Percentiles rank a stretch among this genome's conserved stretches.
Conservation (phyloP, 768 basidiomycete species). For the Agrocybe praecox region DNA sequence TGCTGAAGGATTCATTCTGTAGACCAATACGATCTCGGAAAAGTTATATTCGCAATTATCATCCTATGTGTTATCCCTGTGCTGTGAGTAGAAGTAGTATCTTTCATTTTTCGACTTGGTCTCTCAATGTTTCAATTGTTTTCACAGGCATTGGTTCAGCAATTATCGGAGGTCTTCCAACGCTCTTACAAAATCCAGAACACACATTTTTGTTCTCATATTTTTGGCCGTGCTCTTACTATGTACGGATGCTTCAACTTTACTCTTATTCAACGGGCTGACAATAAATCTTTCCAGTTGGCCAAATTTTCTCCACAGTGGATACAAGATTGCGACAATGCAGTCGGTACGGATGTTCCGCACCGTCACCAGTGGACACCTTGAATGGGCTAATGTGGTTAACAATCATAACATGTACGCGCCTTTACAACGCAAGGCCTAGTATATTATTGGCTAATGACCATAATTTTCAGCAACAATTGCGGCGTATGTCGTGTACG, state of each 20-base stretch:
- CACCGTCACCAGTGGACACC: not conserved
- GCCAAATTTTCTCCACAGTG: not conserved
- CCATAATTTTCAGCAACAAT: slow-evolving; percentile 1
- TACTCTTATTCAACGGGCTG: too few relatives aligned
- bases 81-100: not conserved
- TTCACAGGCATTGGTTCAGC: slow-evolving; percentile 21
- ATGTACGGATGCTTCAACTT: not conserved
- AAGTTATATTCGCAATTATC: not conserved
- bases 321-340: not conserved
- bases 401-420: not conserved
- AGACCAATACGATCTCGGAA: not conserved
- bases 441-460: too few relatives aligned
- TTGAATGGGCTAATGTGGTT: not conserved
- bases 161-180: slow-evolving; percentile 13
- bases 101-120: not conserved
- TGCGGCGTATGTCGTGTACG: slow-evolving; percentile 14
- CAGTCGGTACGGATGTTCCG: not conserved
- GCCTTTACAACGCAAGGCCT: too few relatives aligned
- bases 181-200: slow-evolving; percentile 12
- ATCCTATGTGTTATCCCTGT: not conserved
- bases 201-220: slow-evolving; percentile 12
- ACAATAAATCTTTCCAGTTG: not conserved
- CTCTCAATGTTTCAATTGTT: not conserved
- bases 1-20: not conserved
- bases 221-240: slow-evolving; percentile 1